Evolutionary conservation across 1,284 basidiomycete genomes (phyloP), one percentile per base, ranked within the genome.

Genomic region (Laetiporus sulphureus): DNA sequence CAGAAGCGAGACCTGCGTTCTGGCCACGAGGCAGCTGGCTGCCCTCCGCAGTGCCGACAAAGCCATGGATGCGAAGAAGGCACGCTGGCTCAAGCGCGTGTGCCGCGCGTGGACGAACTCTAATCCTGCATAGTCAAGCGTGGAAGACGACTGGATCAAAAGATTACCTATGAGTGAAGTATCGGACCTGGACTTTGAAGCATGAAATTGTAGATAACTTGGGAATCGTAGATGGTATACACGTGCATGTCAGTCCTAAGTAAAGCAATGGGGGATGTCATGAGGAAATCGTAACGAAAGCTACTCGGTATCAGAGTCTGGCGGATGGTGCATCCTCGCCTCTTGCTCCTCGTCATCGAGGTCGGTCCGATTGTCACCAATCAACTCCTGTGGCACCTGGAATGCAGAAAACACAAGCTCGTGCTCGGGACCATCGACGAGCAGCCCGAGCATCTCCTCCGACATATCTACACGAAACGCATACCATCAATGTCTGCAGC

Each of bases 1-100:
- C 49, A 66, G 72, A 31, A 61, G 64, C 21, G 79, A 83, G 52
- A 67, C 67, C 13, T 83, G 80, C 49, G 68, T 75, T 29, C 57
- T 75, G 10, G 63, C 68, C 12, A 59, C 67, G 16, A 72, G 72
- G 48, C 65, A 69, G 36, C 58, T 72, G 13, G 63, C 66, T 18
- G 64, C 64, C 15, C 47, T 64, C 24, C 49, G 51, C 4, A 48
- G 52, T 3, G 40, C 44, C 3, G 53, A 56, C 29, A 53, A 46
- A 23, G 49, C 48, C 4, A 44, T 47, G 13, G 53, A 58, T 27
- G 53, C 53, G 30, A 57, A 56, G 51, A 60, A 55, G 47, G 47
- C 52, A n/a, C 51, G 58, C 1, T 62, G 61, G 61, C 42, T 64
- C 20, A 60, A 63, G 36, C 53, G 57, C 6, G 46, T 55, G 5